Evolutionary conservation across 257 asterid genomes (phyloP), one percentile per base, ranked within the genome.

Genomic region (Mentha longifolia): DNA sequence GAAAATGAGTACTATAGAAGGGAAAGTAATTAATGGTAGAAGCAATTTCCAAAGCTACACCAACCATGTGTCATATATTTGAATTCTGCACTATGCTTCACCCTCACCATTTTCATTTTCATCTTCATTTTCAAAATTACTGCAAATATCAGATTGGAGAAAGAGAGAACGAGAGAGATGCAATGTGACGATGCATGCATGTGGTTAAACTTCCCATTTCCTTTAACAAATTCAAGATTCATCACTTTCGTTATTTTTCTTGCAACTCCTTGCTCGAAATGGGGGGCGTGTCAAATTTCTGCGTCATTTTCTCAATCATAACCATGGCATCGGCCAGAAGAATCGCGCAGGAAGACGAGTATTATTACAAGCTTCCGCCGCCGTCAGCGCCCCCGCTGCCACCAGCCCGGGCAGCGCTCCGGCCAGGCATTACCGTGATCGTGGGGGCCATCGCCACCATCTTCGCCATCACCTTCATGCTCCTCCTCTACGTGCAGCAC

Each of bases 401-500:
- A 70, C 49, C 28, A 7, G 47, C 49, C 9, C 20, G 16, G 25
- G 57, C 7, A 20, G 80, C 37, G 0, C 75, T 83, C 54, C 77
- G 61, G 69, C 88, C 96, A 0, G 79, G 92, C 7, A 72, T 86
- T 20, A 73, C 84, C 0, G 72, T 82, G 17, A 70, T 85, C 30
- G 82, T 90, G 19, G 96, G 80, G 1, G 58, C 75, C 3, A 79
- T 86, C 20, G 74, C 86, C 45, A 65, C 84, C 0, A n/a, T 88
- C 5, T 82, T 90, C 69, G 78, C 87, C 0, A 57, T 90, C 42
- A 79, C 84, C 0, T 74, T 86, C 28, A 61, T 85, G 11, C n/a
- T 88, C 11, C 87, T 90, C 2, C 76, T 90, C 14, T 88, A 90
- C 56, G 83, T 81, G 13, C 85, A 82, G 72, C 89, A 88, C 46